Evolutionary conservation across 2,329 filamentous ascomycete species (phyloP).

Genomic region (Diplodia mutila): DNA sequence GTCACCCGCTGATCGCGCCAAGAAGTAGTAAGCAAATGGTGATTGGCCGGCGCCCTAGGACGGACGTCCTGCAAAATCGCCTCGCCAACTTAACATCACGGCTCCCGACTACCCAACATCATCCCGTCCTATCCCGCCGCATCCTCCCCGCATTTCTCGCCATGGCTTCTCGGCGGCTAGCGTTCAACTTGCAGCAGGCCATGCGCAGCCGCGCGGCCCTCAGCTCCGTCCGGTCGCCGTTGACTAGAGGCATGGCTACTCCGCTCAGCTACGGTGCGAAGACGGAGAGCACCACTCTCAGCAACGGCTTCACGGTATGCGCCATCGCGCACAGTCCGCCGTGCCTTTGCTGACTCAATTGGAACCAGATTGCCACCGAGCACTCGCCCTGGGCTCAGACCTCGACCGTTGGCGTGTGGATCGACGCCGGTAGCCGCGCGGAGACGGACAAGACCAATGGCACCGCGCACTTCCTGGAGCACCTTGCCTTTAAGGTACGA

Average conservation of each 20-base stretch:
- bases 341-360: constrained; percentile 40
- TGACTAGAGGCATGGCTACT: constrained; percentile 88
- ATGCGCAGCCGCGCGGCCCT: constrained; percentile 86
- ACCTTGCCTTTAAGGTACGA: constrained; percentile 97
- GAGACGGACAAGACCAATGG: constrained; percentile 99
- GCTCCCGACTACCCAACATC: constrained; percentile 54
- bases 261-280: constrained; percentile 74
- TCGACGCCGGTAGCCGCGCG: constrained; percentile 96
- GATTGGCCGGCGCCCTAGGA: constrained; percentile 15
- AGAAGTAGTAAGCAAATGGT: constrained; percentile 18
- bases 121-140: constrained; percentile 41
- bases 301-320: constrained; percentile 93
- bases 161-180: constrained; percentile 98
- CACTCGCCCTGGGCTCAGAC: constrained; percentile 98
- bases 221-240: constrained; percentile 70
- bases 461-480: constrained; percentile 99
- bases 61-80: constrained; percentile 21
- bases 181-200: constrained; percentile 89
- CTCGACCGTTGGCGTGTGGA: constrained; percentile 98
- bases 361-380: constrained; percentile 85
- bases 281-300: constrained; percentile 94
- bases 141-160: constrained; percentile 35
- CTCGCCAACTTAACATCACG: not conserved
- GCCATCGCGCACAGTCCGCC: constrained; percentile 27
- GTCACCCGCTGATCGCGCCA: constrained; percentile 24